Evolutionary conservation across 371 early-diverging fungal genomes (phyloP).

Genomic region (Astathelohania contejeani): DNA sequence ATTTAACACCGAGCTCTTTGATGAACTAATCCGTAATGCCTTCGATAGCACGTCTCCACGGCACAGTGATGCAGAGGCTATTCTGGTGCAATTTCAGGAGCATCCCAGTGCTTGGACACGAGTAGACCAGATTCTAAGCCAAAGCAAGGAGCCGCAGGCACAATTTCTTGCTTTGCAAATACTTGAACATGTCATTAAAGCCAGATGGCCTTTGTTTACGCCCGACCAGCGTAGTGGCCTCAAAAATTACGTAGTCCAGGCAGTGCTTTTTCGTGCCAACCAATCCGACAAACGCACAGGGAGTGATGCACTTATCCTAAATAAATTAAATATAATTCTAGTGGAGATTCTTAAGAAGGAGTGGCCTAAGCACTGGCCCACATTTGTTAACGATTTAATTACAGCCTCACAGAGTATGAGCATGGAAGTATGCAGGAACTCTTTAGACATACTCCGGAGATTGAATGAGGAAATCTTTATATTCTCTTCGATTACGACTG

Average conservation of each 20-base stretch:
- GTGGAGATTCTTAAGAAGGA: constrained; percentile 89
- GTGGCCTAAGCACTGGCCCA: constrained; percentile 98
- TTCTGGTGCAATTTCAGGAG: constrained; percentile 76
- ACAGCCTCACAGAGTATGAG: constrained; percentile 65
- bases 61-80: constrained; percentile 36
- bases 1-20: constrained; percentile 45
- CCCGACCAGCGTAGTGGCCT: constrained; percentile 68
- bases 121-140: constrained; percentile 76
- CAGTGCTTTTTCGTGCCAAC: constrained; percentile 22
- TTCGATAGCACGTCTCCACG: constrained; percentile 12
- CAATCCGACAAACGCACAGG: constrained; percentile 1
- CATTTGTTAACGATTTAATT: constrained; percentile 90
- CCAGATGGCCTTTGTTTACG: constrained; percentile 81
- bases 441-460: constrained; percentile 79
- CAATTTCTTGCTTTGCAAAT: constrained; percentile 86
- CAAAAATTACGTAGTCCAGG: constrained; percentile 42
- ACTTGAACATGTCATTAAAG: constrained; percentile 81
- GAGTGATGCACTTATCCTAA: constrained; percentile 23
- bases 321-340: constrained; percentile 47
- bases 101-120: constrained; percentile 85
- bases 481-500: constrained; percentile 81
- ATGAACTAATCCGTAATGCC: constrained; percentile 35
- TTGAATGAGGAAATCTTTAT: constrained; percentile 90
- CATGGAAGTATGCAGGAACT: constrained; percentile 83
- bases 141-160: constrained; percentile 61